Conservation (phyloP, 495 filamentous ascomycete genomes). For the Aspergillus ellipticus region DNA sequence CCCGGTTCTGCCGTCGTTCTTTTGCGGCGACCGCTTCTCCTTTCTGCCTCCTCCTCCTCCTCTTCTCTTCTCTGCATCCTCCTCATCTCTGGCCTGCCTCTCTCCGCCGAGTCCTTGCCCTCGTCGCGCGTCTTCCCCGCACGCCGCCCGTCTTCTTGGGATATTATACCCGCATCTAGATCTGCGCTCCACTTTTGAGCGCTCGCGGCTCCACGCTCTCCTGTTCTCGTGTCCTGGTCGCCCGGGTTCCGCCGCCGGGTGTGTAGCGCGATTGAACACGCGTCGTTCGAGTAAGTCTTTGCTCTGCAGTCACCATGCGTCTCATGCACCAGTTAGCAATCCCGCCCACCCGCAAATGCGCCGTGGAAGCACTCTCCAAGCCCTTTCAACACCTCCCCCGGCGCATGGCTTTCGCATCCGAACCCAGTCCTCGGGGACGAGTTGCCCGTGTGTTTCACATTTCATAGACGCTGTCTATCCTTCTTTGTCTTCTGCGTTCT, state of each 20-base stretch:
- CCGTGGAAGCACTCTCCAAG: not conserved
- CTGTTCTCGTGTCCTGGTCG: conserved; percentile 7
- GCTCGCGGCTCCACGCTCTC: conserved; percentile 12
- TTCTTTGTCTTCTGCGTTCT: not conserved
- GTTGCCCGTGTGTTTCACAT: not conserved
- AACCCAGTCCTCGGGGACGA: not conserved
- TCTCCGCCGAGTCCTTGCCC: conserved; percentile 14
- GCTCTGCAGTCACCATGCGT: not conserved
- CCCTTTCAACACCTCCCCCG: not conserved
- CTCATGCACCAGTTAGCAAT: not conserved
- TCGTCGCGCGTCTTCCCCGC: conserved; percentile 20
- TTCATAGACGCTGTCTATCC: not conserved
- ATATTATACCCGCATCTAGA: conserved; percentile 10
- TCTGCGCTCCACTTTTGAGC: conserved; percentile 14
- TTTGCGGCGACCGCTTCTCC: conserved; percentile 37
- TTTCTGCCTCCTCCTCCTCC: conserved; percentile 37
- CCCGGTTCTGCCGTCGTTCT: conserved; percentile 34
- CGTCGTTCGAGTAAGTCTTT: conserved; percentile 23
- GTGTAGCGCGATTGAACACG: conserved; percentile 23
- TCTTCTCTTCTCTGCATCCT: conserved; percentile 27
- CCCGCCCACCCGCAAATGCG: not conserved
- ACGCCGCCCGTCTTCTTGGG: conserved; percentile 4
- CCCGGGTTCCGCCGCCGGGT: conserved; percentile 7
- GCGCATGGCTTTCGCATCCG: not conserved
- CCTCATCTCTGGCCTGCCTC: conserved; percentile 23